Evolutionary conservation across 148 eudicot genomes (phyloP), one percentile per base, ranked within the genome.

Genomic region (Hydrangea macrophylla): DNA sequence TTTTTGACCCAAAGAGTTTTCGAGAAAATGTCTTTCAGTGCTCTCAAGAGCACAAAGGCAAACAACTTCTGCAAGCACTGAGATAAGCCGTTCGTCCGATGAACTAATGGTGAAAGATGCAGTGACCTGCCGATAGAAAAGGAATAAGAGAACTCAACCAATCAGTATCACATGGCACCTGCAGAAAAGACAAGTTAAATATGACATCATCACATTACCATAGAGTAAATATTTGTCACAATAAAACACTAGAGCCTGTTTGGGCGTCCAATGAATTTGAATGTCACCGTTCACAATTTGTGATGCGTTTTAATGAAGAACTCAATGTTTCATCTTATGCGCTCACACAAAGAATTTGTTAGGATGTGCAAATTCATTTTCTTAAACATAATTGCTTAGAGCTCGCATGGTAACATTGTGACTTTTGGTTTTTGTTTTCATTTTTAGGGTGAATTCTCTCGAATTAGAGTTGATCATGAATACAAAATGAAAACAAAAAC

Each of bases 101-200:
- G 99, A 91, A 70, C 85, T 82, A 81, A 95, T 73, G 56, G 77
- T 55, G 62, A 89, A 85, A 64, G 89, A 80, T 35, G 76, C 75
- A 74, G 92, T 82, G 80, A 87, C 99, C 99, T 94, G 98, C 87
- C 66, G 79, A 84, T 68, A 75, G 81, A 69, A 92, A 92, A 86
- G 70, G 81, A 87, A 84, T 78, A 80, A 86, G 75, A 86, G 74
- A 86, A 90, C 87, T 78, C 79, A 84, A 77, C 76, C 78, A 65
- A 79, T 90, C 86, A 85, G 87, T 83, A 81, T 66, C 78, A 78
- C 69, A 72, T 64, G 60, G 76, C 72, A 84, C 88, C 98, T 86
- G 92, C 92, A 84, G 70, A 69, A 67, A 62, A 85, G 63, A 87
- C 70, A 84, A 60, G 48, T 56, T 80, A 50, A 76, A 60, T 69